Evolutionary conservation across 257 asterid genomes (phyloP).

Genomic region (Eucommia ulmoides): DNA sequence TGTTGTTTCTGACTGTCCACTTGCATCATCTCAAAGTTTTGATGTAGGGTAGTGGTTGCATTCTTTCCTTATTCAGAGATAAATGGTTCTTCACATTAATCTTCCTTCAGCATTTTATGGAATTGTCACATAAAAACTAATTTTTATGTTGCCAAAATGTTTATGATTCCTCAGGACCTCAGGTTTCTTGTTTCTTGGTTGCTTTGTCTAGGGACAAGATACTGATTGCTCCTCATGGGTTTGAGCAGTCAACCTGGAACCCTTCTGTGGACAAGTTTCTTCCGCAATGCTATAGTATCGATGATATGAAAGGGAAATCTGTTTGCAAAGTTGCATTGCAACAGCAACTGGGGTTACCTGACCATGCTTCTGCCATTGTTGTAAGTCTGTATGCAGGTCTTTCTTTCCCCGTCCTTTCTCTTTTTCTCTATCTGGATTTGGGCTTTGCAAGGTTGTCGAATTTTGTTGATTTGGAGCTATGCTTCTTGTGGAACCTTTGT

Average conservation of each 20-base stretch:
- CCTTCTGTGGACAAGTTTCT: constrained; percentile 51
- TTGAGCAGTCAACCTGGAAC: constrained; percentile 63
- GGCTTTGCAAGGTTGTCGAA: neutral
- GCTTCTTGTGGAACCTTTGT: neutral
- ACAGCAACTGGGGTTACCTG: constrained; percentile 35
- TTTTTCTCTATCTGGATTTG: neutral
- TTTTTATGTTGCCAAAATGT: neutral
- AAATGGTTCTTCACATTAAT: no score
- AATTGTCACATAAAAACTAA: neutral
- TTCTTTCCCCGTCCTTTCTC: neutral
- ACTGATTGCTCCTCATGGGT: constrained; percentile 52
- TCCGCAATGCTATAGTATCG: constrained; percentile 44
- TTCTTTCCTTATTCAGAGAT: no score
- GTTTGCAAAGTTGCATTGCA: constrained; percentile 53
- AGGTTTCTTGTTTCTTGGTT: no score
- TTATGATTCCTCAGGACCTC: no score
- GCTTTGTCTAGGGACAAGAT: constrained; percentile 48
- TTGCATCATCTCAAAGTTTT: no score
- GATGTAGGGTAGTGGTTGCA: no score
- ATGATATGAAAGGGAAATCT: constrained; percentile 57
- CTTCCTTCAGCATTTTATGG: constrained; percentile 10
- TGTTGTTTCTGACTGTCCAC: no score
- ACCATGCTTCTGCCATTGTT: constrained; percentile 30
- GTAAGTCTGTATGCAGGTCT: constrained; percentile 24
- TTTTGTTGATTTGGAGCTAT: neutral